phyloP scores from a whole-genome alignment of 192 early-diverging fungal species.

The Coemansia sp. region DNA sequence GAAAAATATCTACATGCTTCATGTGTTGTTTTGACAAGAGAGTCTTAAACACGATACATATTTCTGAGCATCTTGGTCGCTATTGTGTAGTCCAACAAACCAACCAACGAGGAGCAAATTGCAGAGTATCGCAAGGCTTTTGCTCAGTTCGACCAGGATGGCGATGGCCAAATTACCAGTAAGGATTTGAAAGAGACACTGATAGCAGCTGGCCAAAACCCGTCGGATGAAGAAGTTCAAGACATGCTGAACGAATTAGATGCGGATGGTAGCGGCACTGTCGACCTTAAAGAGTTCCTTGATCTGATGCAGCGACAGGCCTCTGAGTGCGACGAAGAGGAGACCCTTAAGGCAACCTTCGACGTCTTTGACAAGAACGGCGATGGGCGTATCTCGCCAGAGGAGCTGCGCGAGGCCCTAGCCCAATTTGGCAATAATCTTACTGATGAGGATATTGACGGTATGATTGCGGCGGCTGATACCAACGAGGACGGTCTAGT shows the following conservation, averaged over 20 bases:
- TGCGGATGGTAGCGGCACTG: slow-evolving; percentile 70
- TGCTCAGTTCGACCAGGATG: slow-evolving; percentile 43
- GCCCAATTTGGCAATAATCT: slow-evolving; percentile 65
- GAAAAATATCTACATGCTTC: not conserved
- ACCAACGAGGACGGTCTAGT: slow-evolving; percentile 68
- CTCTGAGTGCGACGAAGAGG: slow-evolving; percentile 19
- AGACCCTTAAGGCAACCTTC: slow-evolving; percentile 40
- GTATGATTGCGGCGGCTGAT: slow-evolving; percentile 83
- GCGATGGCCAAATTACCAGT: slow-evolving; percentile 40
- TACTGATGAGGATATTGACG: slow-evolving; percentile 71
- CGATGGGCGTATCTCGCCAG: slow-evolving; percentile 53
- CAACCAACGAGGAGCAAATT: not conserved
- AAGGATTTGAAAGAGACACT: slow-evolving; percentile 36
- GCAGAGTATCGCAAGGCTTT: slow-evolving; percentile 19
- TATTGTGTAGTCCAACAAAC: not conserved
- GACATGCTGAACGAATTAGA: slow-evolving; percentile 74
- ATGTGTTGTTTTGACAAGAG: not conserved
- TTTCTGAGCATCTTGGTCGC: not conserved
- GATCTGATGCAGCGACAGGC: slow-evolving; percentile 40
- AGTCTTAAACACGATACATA: not conserved
- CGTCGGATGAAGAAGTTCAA: slow-evolving; percentile 68
- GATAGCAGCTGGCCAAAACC: slow-evolving; percentile 57
- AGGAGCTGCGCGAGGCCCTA: slow-evolving; percentile 56
- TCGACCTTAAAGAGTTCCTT: slow-evolving; percentile 68
- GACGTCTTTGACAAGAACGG: slow-evolving; percentile 60